Base-by-base conservation (phyloP, 345 rosid genomes). In the Lagerstroemia speciosa region DNA sequence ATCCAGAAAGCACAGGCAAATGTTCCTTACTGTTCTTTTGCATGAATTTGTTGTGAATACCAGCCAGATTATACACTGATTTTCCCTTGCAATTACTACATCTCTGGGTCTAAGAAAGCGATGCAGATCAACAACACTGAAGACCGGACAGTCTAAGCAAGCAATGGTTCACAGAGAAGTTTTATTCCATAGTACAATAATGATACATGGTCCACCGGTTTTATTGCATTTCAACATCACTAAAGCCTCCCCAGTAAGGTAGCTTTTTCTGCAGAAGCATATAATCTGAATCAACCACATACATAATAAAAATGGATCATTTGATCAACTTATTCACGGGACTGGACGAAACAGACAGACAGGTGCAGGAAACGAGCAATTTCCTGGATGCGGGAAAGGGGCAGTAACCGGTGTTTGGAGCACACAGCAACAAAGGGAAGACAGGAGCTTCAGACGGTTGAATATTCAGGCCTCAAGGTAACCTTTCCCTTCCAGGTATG, bases 401-500 rank as follows among this genome's bases (percentile, higher is more conserved):
- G 45, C 0, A 22, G 38, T 29, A 31, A 29, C 29, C 11, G n/a
- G 27, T 43, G 24, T 43, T 32, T 34, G 19, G 17, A 45, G 52
- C 12, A n/a, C 66, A 62, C 22, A 62, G 53, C 9, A 22, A 24
- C 12, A 27, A 20, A 22, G 24, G 31, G 55, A 31, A 11, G 22
- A 26, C 29, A 45, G 8, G n/a, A 41, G 62, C 72, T 27, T 55
- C 30, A 46, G 16, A 32, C 20, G 37, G 66, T 66, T 36, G 16
- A 10, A 34, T 65, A 55, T 38, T 71, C 76, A 85, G 31, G 83
- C 82, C 67, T 68, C 73, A 70, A 88, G 83, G 79, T 78, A 88
- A 14, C 94, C 92, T 71, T 88, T 83, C 64, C 79, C 77, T 62
- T 86, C 86, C 82, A 92, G 76, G 80, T 85, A 89, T 24, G 85